These are phyloP conservation scores for Heteromeles arbutifolia DNA, from an alignment of 306 rosid genomes.

Conservation along the genomic window DNA sequence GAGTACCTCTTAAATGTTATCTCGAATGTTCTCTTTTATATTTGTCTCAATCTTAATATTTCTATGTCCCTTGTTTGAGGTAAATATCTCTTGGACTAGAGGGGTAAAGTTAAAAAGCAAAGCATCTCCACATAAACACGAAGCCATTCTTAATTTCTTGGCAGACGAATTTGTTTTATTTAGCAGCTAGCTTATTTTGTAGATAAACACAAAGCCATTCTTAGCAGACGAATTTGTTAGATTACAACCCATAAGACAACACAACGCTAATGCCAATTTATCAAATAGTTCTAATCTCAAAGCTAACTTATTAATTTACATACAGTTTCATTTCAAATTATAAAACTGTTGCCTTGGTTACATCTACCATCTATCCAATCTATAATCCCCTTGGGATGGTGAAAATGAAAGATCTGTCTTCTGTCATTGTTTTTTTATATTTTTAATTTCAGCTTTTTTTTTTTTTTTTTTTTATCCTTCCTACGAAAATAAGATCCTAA, in stretches of 20 bases:
- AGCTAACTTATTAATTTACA: neutral
- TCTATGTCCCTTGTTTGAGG: neutral
- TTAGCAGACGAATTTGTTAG: neutral
- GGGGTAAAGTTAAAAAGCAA: neutral
- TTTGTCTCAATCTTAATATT: too few species aligned
- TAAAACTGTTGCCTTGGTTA: neutral
- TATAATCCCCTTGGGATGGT: neutral
- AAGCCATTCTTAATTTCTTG: neutral
- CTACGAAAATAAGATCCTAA: too few species aligned
- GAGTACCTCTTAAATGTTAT: too few species aligned
- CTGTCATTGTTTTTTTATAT: neutral
- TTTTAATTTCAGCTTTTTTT: neutral
- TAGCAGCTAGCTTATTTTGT: neutral
- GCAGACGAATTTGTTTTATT: neutral
- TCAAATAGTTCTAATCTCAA: neutral
- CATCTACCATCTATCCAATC: neutral
- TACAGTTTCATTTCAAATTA: neutral
- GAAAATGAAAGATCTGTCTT: neutral
- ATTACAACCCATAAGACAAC: neutral
- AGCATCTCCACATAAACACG: neutral
- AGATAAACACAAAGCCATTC: neutral
- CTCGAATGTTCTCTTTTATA: too few species aligned
- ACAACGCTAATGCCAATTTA: neutral
- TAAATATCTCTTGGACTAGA: neutral
- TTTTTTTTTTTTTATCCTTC: too few species aligned